A percentile compares a stretch with the other conserved stretches of the same genome.
phyloP scores from a whole-genome alignment of 306 rosid genomes.

The Sphenostylis stenocarpa region DNA sequence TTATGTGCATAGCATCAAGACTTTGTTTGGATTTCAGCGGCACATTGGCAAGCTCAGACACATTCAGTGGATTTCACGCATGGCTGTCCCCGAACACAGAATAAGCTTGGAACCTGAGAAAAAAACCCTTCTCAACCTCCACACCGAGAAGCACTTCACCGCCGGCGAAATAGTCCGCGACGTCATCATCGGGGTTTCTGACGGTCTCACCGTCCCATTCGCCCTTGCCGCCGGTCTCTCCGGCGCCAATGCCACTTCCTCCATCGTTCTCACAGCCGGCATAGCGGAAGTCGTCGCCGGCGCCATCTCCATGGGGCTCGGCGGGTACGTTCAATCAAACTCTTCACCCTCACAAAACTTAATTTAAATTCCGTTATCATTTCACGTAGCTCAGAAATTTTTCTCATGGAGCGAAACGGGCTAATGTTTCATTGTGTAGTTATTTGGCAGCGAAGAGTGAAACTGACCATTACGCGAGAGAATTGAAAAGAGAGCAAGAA shows the following conservation, averaged over 20 bases:
- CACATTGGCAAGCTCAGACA: not conserved
- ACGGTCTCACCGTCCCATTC: slow-evolving; percentile 74
- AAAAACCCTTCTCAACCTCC: slow-evolving; percentile 51
- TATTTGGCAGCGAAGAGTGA: slow-evolving; percentile 94
- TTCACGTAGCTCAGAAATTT: not conserved
- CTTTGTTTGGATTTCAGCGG: not conserved
- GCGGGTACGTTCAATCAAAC: slow-evolving; percentile 55
- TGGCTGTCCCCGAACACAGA: slow-evolving; percentile 30
- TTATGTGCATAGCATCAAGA: not conserved
- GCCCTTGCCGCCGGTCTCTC: slow-evolving; percentile 76
- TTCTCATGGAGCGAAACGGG: not conserved
- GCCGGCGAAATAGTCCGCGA: slow-evolving; percentile 71
- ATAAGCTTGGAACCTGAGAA: slow-evolving; percentile 37
- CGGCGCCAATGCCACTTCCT: slow-evolving; percentile 66
- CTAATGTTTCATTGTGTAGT: slow-evolving; percentile 37
- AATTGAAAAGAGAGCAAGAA: slow-evolving; percentile 79
- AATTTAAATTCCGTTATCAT: not conserved
- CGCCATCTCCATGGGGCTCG: slow-evolving; percentile 78
- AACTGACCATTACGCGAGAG: slow-evolving; percentile 77
- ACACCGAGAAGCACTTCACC: slow-evolving; percentile 68
- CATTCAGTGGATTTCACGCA: not conserved
- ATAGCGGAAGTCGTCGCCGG: slow-evolving; percentile 79
- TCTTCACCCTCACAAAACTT: not conserved
- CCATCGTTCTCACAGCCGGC: slow-evolving; percentile 73
- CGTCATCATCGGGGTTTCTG: slow-evolving; percentile 72